Percentiles rank a stretch among this genome's conserved stretches.
Evolutionary conservation across 139 green algal genomes (phyloP).

Genomic region (Micromonas pusilla): DNA sequence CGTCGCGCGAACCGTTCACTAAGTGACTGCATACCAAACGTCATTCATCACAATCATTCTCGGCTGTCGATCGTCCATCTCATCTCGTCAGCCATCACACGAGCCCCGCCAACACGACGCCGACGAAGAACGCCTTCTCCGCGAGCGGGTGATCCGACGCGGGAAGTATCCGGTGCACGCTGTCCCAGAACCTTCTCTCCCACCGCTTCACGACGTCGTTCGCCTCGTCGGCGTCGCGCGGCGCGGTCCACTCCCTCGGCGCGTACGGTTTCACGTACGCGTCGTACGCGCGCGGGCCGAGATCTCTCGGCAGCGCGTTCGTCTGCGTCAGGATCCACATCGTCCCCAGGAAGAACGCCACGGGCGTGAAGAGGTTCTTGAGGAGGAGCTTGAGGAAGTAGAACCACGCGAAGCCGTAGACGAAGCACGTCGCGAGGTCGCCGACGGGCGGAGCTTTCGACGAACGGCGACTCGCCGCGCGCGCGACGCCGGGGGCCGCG

Average conservation of each 20-base stretch:
- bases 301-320: not conserved
- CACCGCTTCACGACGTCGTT: not conserved
- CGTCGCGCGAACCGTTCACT: no score
- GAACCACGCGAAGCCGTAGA: conserved; percentile 20
- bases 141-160: not conserved
- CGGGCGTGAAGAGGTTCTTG: conserved; percentile 4
- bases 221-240: not conserved
- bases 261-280: not conserved
- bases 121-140: not conserved
- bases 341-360: not conserved
- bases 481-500: not conserved
- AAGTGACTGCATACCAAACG: no score
- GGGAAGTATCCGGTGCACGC: conserved; percentile 3
- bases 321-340: conserved; percentile 1
- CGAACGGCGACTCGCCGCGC: not conserved
- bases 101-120: conserved; percentile 3
- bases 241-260: conserved; percentile 1
- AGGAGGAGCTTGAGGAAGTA: not conserved
- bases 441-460: not conserved
- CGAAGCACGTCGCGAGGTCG: not conserved
- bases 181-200: not conserved
- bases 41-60: no score
- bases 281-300: not conserved
- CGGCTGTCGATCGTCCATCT: no score
- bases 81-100: not conserved